Evolutionary conservation across 805 yeast species (phyloP).

Genomic region (Candida nonsorbophila): DNA sequence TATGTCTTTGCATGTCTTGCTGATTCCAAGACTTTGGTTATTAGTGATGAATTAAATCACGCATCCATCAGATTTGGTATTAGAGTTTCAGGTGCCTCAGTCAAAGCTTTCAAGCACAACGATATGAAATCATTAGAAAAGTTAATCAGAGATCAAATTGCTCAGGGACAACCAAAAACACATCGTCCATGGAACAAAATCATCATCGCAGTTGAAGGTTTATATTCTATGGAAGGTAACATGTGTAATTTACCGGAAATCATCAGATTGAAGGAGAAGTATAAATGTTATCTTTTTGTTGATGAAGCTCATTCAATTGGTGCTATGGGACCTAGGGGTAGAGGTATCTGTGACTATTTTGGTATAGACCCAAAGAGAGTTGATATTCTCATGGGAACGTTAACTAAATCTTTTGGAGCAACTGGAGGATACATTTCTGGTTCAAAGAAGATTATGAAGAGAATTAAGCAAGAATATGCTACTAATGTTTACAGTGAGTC

Average conservation of each 20-base stretch:
- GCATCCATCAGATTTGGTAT: conserved; percentile 95
- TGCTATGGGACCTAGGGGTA: conserved; percentile 93
- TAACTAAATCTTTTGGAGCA: conserved; percentile 97
- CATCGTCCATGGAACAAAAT: conserved; percentile 96
- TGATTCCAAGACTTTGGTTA: conserved; percentile 83
- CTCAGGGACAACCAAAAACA: conserved; percentile 90
- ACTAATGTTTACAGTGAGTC: conserved; percentile 79
- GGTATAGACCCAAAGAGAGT: conserved; percentile 69
- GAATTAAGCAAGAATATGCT: conserved; percentile 66
- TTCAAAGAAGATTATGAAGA: conserved; percentile 60
- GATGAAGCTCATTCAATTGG: conserved; percentile 99
- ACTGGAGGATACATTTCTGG: conserved; percentile 98
- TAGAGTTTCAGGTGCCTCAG: conserved; percentile 87
- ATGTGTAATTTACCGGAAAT: conserved; percentile 75
- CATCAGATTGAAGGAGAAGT: conserved; percentile 70
- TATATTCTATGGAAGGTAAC: conserved; percentile 91
- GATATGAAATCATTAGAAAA: conserved; percentile 78
- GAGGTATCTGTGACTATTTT: conserved; percentile 93
- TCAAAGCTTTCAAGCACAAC: conserved; percentile 87
- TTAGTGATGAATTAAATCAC: conserved; percentile 92
- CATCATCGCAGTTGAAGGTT: conserved; percentile 83
- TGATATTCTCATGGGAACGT: conserved; percentile 94
- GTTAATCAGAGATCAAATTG: conserved; percentile 74
- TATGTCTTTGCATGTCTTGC: conserved; percentile 76
- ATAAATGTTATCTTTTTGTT: conserved; percentile 83